Evolutionary conservation across 2,329 filamentous ascomycete genomes (phyloP).

Genomic region (Dactylonectria estremocensis): DNA sequence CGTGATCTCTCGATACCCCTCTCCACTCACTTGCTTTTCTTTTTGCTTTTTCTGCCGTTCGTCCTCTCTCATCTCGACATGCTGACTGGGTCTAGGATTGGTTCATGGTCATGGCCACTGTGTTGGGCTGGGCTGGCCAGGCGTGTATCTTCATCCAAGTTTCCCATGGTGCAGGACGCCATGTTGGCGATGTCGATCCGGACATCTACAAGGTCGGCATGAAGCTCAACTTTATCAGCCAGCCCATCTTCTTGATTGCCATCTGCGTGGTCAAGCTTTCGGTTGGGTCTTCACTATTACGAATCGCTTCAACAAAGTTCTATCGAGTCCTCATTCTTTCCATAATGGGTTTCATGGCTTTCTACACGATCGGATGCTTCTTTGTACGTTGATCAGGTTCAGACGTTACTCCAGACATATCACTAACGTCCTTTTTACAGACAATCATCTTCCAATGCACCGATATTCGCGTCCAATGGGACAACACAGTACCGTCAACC

Average conservation of each 20-base stretch:
- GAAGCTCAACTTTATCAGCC: conserved; percentile 60
- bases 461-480: conserved; percentile 62
- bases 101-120: conserved; percentile 49
- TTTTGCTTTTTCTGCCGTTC: not conserved
- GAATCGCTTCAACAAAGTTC: conserved; percentile 56
- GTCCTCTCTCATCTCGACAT: not conserved
- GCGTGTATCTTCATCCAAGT: conserved; percentile 59
- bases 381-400: conserved; percentile 49
- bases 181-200: conserved; percentile 59
- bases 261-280: conserved; percentile 61
- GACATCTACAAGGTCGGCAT: conserved; percentile 54
- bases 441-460: conserved; percentile 65
- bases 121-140: conserved; percentile 56
- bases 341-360: conserved; percentile 56
- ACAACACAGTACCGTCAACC: conserved; percentile 53
- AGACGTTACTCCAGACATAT: fast-evolving
- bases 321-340: conserved; percentile 55
- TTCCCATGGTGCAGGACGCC: conserved; percentile 61
- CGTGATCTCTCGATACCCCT: too few relatives aligned
- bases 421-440: conserved; percentile 22
- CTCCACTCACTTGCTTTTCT: not conserved
- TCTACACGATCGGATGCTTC: conserved; percentile 53
- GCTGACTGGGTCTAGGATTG: conserved; percentile 45
- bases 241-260: conserved; percentile 60
- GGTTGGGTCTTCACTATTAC: conserved; percentile 58